Conservation (phyloP, 441 rosid species). For the Corymbia calophylla region DNA sequence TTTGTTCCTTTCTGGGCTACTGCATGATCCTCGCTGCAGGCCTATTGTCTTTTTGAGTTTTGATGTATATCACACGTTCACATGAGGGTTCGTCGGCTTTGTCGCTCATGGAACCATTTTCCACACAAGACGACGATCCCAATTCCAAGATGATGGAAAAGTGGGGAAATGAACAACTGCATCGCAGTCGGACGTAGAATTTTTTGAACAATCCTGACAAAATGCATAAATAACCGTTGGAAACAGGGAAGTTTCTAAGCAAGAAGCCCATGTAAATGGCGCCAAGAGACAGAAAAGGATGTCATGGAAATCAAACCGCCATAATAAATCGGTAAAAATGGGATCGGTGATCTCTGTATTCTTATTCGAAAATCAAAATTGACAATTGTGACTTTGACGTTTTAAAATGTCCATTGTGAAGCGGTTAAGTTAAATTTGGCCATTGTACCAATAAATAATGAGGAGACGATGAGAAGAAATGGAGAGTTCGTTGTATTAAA, state of each 20-base stretch:
- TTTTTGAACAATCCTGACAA: not conserved
- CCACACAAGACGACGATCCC: not conserved
- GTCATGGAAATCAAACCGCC: not conserved
- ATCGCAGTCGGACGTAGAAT: accelerated
- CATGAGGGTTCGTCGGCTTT: not conserved
- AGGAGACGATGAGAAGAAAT: not conserved
- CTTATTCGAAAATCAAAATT: not conserved
- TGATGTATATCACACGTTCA: not conserved
- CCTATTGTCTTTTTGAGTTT: not conserved
- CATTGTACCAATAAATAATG: not conserved
- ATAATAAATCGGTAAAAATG: not conserved
- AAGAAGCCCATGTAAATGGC: not conserved
- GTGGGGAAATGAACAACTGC: not conserved
- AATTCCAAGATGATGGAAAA: not conserved
- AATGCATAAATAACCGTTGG: not conserved
- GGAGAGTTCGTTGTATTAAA: not conserved
- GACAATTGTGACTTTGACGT: not conserved
- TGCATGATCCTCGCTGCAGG: not conserved
- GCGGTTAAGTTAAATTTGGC: not conserved
- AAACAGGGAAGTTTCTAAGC: not conserved
- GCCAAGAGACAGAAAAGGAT: not conserved
- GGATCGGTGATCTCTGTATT: not conserved
- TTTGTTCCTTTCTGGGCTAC: not conserved
- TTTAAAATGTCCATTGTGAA: not conserved
- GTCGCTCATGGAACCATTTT: not conserved